These are phyloP conservation scores for Abrus pulchellus DNA, from an alignment of 306 rosid genomes.

Conservation along the genomic window DNA sequence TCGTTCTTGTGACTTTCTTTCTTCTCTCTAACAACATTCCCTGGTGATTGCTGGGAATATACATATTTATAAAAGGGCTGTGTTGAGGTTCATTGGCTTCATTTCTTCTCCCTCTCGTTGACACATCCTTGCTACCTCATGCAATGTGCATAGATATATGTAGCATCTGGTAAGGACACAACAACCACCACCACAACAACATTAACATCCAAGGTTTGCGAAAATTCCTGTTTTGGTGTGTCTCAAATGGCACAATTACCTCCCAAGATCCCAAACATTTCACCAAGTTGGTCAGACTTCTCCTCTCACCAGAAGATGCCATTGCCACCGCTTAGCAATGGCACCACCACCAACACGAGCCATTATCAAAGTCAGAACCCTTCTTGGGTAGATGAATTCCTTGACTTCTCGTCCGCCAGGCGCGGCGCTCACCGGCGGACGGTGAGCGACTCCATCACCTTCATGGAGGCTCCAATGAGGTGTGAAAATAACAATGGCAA, in stretches of 20 bases:
- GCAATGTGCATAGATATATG: constrained; percentile 15
- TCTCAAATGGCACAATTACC: constrained; percentile 89
- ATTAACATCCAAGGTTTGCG: constrained; percentile 26
- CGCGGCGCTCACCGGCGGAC: constrained; percentile 90
- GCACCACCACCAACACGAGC: not conserved
- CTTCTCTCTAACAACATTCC: constrained; percentile 44
- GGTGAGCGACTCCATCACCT: constrained; percentile 80
- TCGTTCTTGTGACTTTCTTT: constrained; percentile 34
- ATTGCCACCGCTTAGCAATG: constrained; percentile 25
- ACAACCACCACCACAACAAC: not conserved
- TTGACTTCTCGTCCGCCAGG: constrained; percentile 82
- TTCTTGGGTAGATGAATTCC: constrained; percentile 96
- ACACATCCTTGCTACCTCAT: not conserved
- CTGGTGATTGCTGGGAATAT: constrained; percentile 33
- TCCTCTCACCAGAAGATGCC: constrained; percentile 47
- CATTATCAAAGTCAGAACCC: constrained; percentile 60
- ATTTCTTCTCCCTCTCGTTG: constrained; percentile 34
- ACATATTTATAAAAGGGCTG: constrained; percentile 37
- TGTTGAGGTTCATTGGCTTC: constrained; percentile 46
- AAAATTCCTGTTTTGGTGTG: not conserved
- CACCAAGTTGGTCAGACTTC: constrained; percentile 77
- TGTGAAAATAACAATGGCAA: constrained; percentile 40
- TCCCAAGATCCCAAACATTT: constrained; percentile 85
- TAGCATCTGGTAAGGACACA: constrained; percentile 26
- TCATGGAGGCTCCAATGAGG: constrained; percentile 66